These are phyloP conservation scores for Ogataea philodendri DNA, from an alignment of 805 yeast species.

Conservation along the genomic window DNA sequence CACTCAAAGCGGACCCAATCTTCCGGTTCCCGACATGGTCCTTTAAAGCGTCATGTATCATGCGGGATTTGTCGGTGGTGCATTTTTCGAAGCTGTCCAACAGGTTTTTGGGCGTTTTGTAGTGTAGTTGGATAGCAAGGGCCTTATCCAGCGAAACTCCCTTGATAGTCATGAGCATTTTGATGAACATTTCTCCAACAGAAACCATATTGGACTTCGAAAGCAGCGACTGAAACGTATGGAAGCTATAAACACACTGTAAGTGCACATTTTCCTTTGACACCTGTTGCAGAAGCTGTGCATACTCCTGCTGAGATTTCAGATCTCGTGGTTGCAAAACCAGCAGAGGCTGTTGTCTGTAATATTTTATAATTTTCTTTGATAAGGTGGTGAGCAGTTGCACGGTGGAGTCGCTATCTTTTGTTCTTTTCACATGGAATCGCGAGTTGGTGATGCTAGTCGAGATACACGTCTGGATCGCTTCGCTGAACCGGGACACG, in stretches of 20 bases:
- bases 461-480: constrained; percentile 75
- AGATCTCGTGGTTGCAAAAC: constrained; percentile 53
- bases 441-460: constrained; percentile 62
- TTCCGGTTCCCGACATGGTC: constrained; percentile 50
- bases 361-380: constrained; percentile 39
- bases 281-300: constrained; percentile 40
- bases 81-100: constrained; percentile 43
- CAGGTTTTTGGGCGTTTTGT: constrained; percentile 67
- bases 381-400: constrained; percentile 54
- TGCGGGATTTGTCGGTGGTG: constrained; percentile 28
- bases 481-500: constrained; percentile 50
- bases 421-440: constrained; percentile 67
- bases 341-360: constrained; percentile 39
- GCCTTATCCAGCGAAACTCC: constrained; percentile 91
- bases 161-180: constrained; percentile 72
- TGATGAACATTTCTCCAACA: constrained; percentile 69
- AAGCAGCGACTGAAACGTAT: constrained; percentile 62
- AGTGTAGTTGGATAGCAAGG: constrained; percentile 63
- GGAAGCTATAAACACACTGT: constrained; percentile 47
- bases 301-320: constrained; percentile 50
- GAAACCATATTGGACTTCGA: constrained; percentile 70
- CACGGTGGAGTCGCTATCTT: constrained; percentile 72
- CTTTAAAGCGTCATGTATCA: constrained; percentile 34
- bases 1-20: constrained; percentile 51
- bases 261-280: constrained; percentile 27